Evolutionary conservation across 106 monocot species (phyloP).

Genomic region (Apostasia shenzhenica): DNA sequence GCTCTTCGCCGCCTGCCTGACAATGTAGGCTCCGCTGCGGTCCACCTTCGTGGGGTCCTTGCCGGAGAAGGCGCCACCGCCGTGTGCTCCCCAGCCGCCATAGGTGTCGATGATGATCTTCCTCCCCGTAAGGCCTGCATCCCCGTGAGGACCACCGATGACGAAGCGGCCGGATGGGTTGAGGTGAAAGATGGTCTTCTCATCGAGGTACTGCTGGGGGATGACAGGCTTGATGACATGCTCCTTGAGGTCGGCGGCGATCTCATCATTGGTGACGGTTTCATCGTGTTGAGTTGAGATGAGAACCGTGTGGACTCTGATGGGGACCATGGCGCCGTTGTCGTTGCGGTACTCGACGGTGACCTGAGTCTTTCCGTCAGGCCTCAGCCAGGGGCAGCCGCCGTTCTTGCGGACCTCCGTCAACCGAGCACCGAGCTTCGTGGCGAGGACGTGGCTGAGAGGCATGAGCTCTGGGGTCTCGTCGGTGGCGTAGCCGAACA

Average conservation of each 20-base stretch:
- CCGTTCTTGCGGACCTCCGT: slow-evolving; percentile 40
- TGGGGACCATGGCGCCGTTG: slow-evolving; percentile 30
- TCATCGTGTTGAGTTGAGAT: slow-evolving; percentile 48
- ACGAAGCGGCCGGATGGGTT: too few relatives aligned
- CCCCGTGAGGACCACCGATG: slow-evolving; percentile 15
- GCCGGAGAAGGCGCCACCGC: too few relatives aligned
- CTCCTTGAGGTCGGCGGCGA: slow-evolving; percentile 41
- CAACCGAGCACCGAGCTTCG: slow-evolving; percentile 30
- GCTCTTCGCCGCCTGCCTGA: slow-evolving; percentile 20
- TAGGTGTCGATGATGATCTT: slow-evolving; percentile 24
- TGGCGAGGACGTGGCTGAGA: slow-evolving; percentile 37
- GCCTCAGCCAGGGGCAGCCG: slow-evolving; percentile 33
- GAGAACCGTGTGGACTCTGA: slow-evolving; percentile 35
- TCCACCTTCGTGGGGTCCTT: too few relatives aligned
- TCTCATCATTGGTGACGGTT: slow-evolving; percentile 41
- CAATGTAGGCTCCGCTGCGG: slow-evolving; percentile 29
- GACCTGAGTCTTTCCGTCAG: slow-evolving; percentile 43
- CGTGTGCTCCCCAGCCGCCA: too few relatives aligned
- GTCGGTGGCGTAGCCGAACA: slow-evolving; percentile 8
- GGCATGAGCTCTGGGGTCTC: slow-evolving; percentile 45
- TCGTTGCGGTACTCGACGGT: slow-evolving; percentile 34
- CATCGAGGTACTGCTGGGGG: neutral
- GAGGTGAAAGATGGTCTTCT: too few relatives aligned
- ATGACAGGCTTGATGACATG: slow-evolving; percentile 39
- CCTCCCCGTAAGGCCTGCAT: slow-evolving; percentile 34